Percentiles rank a stretch among this genome's conserved stretches.
phyloP scores from a whole-genome alignment of 1,284 basidiomycete genomes.

The Ceratobasidium sp. region DNA sequence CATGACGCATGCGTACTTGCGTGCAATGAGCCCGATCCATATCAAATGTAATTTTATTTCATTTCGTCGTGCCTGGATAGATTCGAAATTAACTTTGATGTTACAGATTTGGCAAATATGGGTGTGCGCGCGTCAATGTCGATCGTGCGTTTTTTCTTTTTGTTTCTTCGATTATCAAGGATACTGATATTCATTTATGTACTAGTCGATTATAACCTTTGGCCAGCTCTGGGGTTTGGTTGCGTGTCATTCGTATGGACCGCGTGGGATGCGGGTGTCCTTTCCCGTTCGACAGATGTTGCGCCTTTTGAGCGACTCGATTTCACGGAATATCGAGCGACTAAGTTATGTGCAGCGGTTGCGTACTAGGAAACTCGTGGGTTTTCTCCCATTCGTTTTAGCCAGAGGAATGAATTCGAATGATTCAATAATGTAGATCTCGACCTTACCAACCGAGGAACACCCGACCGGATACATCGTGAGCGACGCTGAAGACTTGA shows the following conservation, averaged over 20 bases:
- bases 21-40: slow-evolving; percentile 93
- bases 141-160: too few relatives aligned
- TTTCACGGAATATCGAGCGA: slow-evolving; percentile 87
- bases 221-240: slow-evolving; percentile 88
- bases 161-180: too few relatives aligned
- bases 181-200: too few relatives aligned
- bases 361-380: slow-evolving; percentile 80
- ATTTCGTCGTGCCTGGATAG: too few relatives aligned
- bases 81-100: too few relatives aligned
- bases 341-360: slow-evolving; percentile 84
- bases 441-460: slow-evolving; percentile 78
- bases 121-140: slow-evolving; percentile 86
- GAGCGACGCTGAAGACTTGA: slow-evolving; percentile 86
- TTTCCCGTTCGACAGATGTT: slow-evolving; percentile 88
- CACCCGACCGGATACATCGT: slow-evolving; percentile 89
- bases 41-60: too few relatives aligned
- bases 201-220: slow-evolving; percentile 88
- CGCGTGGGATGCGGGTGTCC: slow-evolving; percentile 84
- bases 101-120: slow-evolving; percentile 81
- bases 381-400: slow-evolving; percentile 50
- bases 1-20: slow-evolving; percentile 89
- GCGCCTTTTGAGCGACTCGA: slow-evolving; percentile 82
- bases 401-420: not conserved
- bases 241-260: slow-evolving; percentile 85
- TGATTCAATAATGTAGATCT: slow-evolving; percentile 67